phyloP scores from a whole-genome alignment of 345 rosid genomes.

The Eucalyptus polybractea region DNA sequence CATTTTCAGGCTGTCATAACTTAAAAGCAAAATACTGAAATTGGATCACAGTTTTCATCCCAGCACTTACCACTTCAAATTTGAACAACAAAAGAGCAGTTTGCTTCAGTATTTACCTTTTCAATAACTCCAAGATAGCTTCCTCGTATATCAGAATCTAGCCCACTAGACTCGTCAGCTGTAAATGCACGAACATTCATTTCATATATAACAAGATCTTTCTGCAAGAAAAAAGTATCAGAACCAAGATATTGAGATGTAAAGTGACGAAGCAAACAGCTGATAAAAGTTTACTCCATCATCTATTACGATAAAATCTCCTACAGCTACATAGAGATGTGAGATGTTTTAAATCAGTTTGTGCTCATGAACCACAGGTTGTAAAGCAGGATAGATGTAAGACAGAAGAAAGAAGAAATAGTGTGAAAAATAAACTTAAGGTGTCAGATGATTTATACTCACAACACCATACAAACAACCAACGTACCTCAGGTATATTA shows the following conservation, averaged over 20 bases:
- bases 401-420: background rate
- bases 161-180: constrained; percentile 70
- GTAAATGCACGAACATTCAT: constrained; percentile 97
- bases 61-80: background rate
- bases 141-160: constrained; percentile 53
- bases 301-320: background rate
- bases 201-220: constrained; percentile 90
- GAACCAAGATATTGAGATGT: background rate
- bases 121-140: constrained; percentile 80
- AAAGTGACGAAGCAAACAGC: background rate
- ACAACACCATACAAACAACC: background rate
- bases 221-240: constrained; percentile 30
- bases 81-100: background rate
- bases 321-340: background rate
- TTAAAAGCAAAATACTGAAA: background rate
- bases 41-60: background rate
- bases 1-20: background rate
- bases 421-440: background rate
- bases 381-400: background rate
- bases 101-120: constrained; percentile 37
- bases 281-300: background rate
- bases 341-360: background rate
- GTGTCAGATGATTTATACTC: background rate
- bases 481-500: constrained; percentile 62
- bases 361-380: background rate